Base-by-base conservation (phyloP, 345 rosid species). In the Hibiscus tridactylites region DNA sequence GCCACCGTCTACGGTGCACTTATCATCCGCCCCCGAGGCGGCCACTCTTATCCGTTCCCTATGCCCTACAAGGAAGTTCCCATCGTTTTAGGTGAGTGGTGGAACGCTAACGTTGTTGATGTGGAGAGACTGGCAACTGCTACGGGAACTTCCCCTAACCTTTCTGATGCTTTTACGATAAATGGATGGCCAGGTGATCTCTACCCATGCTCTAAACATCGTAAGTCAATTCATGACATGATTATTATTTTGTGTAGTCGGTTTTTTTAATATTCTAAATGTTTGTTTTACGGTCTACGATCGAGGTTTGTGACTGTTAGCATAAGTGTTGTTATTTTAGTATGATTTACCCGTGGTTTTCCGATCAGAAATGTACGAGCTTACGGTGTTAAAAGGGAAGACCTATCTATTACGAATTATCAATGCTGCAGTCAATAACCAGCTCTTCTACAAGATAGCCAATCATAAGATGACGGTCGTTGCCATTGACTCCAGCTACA, bases 1-100 rank as follows among this genome's bases (percentile, higher is more conserved):
- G 97, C 97, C 58, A 91, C 96, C 1, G 96, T 92, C 12, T 74
- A 94, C 2, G 99, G 99, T 8, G 99, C 97, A 1, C 87, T 94
- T 60, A 37, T 94, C 71, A 83, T 94, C 65, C 92, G 83, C 7
- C 97, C 99, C 4, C 83, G 81, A 71, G 31, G 76, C 5, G 89
- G 92, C 2, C 80, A 71, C 49, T 26, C 84, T 35, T 92, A 89
- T 74, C 99, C 99, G 0, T 95, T 90, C 74, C 92, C 93, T 5
- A 84, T 85, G 77, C 97, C 96, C 0, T 58, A 91, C 75, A 77
- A 70, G 44, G 97, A 92, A 81, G 82, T 95, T 56, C 92, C 92
- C 15, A 88, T 95, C 52, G 3, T 95, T 73, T 77, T 95, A 4
- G 98, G 97, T 33, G 97, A 92, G 79, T 95, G 96, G 97, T 88